Evolutionary conservation across 768 basidiomycete species (phyloP).

Genomic region (Suillus placidus): DNA sequence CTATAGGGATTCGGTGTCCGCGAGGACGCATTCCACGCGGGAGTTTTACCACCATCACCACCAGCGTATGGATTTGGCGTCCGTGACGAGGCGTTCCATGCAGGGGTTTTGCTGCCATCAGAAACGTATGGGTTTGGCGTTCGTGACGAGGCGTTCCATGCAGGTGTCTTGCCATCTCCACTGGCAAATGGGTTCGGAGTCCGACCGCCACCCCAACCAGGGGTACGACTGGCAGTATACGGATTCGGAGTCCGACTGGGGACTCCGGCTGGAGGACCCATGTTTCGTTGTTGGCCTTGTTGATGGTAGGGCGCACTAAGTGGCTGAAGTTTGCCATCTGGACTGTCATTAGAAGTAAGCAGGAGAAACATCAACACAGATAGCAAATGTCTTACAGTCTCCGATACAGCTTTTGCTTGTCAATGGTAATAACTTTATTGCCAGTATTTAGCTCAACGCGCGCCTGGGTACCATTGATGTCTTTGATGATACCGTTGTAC

Average conservation of each 20-base stretch:
- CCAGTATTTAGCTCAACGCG: slow-evolving; percentile 90
- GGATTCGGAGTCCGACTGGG: slow-evolving; percentile 47
- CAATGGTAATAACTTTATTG: slow-evolving; percentile 87
- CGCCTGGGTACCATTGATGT: slow-evolving; percentile 84
- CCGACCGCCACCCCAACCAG: slow-evolving; percentile 43
- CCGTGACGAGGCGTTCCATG: slow-evolving; percentile 60
- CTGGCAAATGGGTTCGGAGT: slow-evolving; percentile 72
- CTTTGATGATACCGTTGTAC: slow-evolving; percentile 90
- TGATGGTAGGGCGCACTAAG: slow-evolving; percentile 44
- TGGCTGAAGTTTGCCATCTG: slow-evolving; percentile 56
- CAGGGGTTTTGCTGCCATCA: slow-evolving; percentile 67
- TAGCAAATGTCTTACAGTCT: slow-evolving; percentile 59
- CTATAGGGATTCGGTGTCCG: slow-evolving; percentile 61
- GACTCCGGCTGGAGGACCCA: slow-evolving; percentile 40
- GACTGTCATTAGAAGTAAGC: slow-evolving; percentile 38
- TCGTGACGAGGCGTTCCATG: slow-evolving; percentile 62
- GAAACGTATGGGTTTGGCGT: slow-evolving; percentile 71
- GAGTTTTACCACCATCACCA: slow-evolving; percentile 46
- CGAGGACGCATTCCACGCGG: slow-evolving; percentile 52
- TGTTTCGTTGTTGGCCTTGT: slow-evolving; percentile 29
- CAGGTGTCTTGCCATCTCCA: slow-evolving; percentile 60
- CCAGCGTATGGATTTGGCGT: slow-evolving; percentile 73
- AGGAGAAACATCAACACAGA: neutral
- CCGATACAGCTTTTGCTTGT: slow-evolving; percentile 75
- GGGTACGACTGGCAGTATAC: slow-evolving; percentile 41